These are phyloP conservation scores for Baeospora myosura DNA, from an alignment of 1,284 basidiomycete species.

Conservation along the genomic window DNA sequence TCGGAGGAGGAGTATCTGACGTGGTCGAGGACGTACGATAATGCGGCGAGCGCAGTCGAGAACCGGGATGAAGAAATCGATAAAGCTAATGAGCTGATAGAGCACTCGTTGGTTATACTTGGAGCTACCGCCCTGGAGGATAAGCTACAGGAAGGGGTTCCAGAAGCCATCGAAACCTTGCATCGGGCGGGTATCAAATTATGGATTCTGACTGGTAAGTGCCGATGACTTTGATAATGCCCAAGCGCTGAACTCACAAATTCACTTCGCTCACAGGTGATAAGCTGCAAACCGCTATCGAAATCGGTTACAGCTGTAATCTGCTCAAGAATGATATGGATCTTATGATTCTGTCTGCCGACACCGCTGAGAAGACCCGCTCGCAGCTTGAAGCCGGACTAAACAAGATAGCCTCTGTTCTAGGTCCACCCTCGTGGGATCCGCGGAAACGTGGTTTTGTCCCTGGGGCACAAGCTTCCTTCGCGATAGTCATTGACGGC, in stretches of 20 bases:
- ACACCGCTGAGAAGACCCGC: slow-evolving; percentile 67
- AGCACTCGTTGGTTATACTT: slow-evolving; percentile 76
- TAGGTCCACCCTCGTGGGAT: slow-evolving; percentile 56
- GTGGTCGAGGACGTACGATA: slow-evolving; percentile 82
- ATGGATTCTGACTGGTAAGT: slow-evolving; percentile 84
- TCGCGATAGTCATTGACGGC: slow-evolving; percentile 95
- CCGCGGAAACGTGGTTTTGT: slow-evolving; percentile 58
- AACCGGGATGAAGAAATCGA: slow-evolving; percentile 90
- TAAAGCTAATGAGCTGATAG: slow-evolving; percentile 78
- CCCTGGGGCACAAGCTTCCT: slow-evolving; percentile 62
- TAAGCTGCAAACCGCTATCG: slow-evolving; percentile 96
- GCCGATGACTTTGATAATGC: slow-evolving; percentile 1
- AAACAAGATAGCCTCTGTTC: slow-evolving; percentile 87
- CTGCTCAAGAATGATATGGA: slow-evolving; percentile 89
- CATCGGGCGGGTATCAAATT: slow-evolving; percentile 94
- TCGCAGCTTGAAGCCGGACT: slow-evolving; percentile 88
- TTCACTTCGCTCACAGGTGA: slow-evolving; percentile 49
- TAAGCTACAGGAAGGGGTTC: slow-evolving; percentile 94
- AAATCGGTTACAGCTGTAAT: slow-evolving; percentile 91
- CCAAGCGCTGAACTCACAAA: not conserved
- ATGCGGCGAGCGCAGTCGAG: slow-evolving; percentile 66
- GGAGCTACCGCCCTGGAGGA: slow-evolving; percentile 96
- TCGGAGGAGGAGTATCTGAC: slow-evolving; percentile 76
- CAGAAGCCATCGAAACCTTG: slow-evolving; percentile 88
- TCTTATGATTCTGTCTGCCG: slow-evolving; percentile 92